Evolutionary conservation across 257 asterid species (phyloP).

Genomic region (Thymus quinquecostatus): DNA sequence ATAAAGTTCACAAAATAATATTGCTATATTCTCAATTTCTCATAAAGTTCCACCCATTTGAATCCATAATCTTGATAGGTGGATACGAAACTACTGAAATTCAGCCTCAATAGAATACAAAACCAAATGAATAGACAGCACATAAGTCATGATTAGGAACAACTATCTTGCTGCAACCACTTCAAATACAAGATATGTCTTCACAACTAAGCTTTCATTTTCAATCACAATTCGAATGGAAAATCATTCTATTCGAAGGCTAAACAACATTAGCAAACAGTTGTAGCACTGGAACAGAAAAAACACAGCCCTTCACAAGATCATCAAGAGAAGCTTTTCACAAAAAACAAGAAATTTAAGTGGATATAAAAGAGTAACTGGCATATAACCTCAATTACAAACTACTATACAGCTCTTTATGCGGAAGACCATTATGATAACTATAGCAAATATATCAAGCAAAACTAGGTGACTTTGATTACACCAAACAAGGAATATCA

Average conservation of each 20-base stretch:
- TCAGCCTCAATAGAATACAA: background rate
- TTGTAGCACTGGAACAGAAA: conserved; percentile 1
- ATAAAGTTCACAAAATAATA: background rate
- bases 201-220: background rate
- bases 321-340: conserved; percentile 2
- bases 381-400: background rate
- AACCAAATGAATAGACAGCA: background rate
- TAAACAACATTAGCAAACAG: conserved; percentile 11
- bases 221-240: background rate
- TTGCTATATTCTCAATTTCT: background rate
- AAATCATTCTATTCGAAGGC: conserved; percentile 19
- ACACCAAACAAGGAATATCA: conserved; percentile 1
- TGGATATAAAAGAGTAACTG: conserved; percentile 5
- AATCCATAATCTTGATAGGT: conserved; percentile 4
- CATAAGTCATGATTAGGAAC: background rate
- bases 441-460: conserved; percentile 6
- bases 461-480: background rate
- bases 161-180: conserved; percentile 12
- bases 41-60: background rate
- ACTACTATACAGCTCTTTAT: background rate
- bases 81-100: background rate
- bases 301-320: background rate
- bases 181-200: conserved; percentile 12
- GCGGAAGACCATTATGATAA: conserved; percentile 9
- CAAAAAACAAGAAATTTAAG: background rate